Evolutionary conservation across 805 yeast species (phyloP), one percentile per base, ranked within the genome.

Genomic region (Brettanomyces anomalus): DNA sequence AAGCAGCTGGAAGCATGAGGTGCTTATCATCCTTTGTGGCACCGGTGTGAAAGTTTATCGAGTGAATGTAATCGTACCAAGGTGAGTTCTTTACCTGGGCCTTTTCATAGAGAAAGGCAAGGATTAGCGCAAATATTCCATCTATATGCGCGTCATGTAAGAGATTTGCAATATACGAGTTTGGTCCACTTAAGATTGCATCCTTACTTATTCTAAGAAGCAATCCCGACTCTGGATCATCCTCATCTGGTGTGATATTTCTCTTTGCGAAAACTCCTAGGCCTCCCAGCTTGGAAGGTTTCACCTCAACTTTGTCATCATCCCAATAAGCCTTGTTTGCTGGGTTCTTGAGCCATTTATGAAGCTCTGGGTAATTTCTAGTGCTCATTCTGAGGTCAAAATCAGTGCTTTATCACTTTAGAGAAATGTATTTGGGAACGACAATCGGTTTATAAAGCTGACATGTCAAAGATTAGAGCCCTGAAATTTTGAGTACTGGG

Each of bases 101-200:
- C 43, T 68, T 60, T 56, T 90, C 97, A 54, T 85, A 87, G 21
- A 88, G 66, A 45, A 79, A 83, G 0, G 89, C 76, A 6, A 85
- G 49, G 5, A 82, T 76, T 40, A 89, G 64, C 0, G 79, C 83
- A 35, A 76, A 69, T 63, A 84, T 75, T 0, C 94, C 93, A 33
- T 68, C 72, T 4, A 83, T 60, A 2, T 63, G 69, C 24, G 70
- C 70, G 37, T 85, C 95, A 11, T 67, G 58, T 11, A 89, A 55
- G 14, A 88, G 53, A 50, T 88, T 84, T 24, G 85, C 76, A 26
- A 89, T 73, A 13, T 67, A 66, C 7, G 84, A 71, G 50, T 74
- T 82, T 43, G 75, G 72, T 0, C 76, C 70, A 15, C 85, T 72
- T 36, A 83, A 65, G 1, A 83, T 65, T 33, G 74, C 68, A 3